phyloP scores from a whole-genome alignment of 2,329 filamentous ascomycete species.

The Diaporthe ilicicola region DNA sequence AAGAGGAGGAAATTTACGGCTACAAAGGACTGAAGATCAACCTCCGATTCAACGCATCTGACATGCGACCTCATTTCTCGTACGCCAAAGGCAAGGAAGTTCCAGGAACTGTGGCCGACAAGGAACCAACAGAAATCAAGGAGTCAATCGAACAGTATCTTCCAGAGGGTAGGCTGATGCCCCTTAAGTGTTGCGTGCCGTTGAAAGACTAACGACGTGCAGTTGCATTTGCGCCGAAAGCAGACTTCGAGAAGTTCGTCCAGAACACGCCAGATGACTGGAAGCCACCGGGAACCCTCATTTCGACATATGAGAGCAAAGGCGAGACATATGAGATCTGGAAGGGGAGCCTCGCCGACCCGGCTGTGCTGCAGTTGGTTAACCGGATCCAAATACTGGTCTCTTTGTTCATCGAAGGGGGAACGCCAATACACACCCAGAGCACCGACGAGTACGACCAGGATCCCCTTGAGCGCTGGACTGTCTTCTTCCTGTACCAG shows the following conservation, averaged over 20 bases:
- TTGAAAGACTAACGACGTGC: conserved; percentile 33
- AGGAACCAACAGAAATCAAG: conserved; percentile 74
- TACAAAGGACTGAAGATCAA: conserved; percentile 84
- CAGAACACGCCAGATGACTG: conserved; percentile 54
- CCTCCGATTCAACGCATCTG: conserved; percentile 71
- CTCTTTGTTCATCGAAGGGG: conserved; percentile 91
- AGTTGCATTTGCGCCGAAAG: conserved; percentile 73
- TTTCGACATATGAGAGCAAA: conserved; percentile 67
- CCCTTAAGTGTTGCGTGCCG: neutral
- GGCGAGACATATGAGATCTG: conserved; percentile 82
- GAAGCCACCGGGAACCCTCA: conserved; percentile 79
- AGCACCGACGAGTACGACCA: conserved; percentile 62
- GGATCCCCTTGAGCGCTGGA: conserved; percentile 83
- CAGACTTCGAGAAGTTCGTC: conserved; percentile 70
- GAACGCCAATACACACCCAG: conserved; percentile 69
- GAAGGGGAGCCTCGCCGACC: conserved; percentile 77
- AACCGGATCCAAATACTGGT: conserved; percentile 85
- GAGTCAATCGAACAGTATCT: conserved; percentile 71
- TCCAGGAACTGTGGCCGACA: conserved; percentile 58
- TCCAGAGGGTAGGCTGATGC: conserved; percentile 67
- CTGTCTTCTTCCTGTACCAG: conserved; percentile 85
- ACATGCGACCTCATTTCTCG: conserved; percentile 81
- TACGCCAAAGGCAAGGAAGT: conserved; percentile 78
- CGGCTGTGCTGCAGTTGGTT: conserved; percentile 74
- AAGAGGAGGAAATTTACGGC: conserved; percentile 92